Base-by-base conservation (phyloP, 2,329 filamentous ascomycete species). In the Cladophialophora immunda region DNA sequence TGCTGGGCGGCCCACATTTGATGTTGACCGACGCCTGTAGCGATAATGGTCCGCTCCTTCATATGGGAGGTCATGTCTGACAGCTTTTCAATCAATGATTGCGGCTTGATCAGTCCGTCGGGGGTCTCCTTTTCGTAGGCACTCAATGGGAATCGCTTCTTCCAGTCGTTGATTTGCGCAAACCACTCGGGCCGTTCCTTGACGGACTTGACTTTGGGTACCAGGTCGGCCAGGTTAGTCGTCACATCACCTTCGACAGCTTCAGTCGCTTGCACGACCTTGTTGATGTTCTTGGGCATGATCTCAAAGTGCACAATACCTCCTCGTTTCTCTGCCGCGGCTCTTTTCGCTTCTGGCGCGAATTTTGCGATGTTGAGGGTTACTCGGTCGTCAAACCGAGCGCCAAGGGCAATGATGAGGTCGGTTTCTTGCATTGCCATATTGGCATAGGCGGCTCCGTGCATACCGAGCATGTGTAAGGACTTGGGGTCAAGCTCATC, bases 261-360 rank as follows among this genome's bases (percentile, higher is more conserved):
- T 82, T 97, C 93, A 50, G 92, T 97, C 7, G 94, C 94, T 81
- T 98, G 93, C 15, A 99, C 91, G 50, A 98, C 94, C 87, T 98
- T 99, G 89, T 98, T 98, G 83, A 98, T 98, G 84, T 99, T 98
- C 89, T 99, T 99, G 74, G 95, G 94, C 90, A 98, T 91, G 75
- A 99, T 94, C 78, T 98, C 94, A 76, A 98, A 98, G 81, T 99
- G 94, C 17, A 98, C 87, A 75, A 99, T 98, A 76, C 95, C 95
- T 74, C 95, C 95, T 69, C 93, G 91, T 62, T 89, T 89, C 82
- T 97, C 92, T 11, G 87, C 84, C 4, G 93, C 94, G 0, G 95
- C 95, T 15, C 89, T 87, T 81, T 92, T 95, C 53, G 95, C 95
- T 60, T 87, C 88, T 3, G 95, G 95, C 0, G 94, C 95, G 72